Evolutionary conservation across 805 yeast genomes (phyloP), one percentile per base, ranked within the genome.

Genomic region (Pichia nanzhaoensis): DNA sequence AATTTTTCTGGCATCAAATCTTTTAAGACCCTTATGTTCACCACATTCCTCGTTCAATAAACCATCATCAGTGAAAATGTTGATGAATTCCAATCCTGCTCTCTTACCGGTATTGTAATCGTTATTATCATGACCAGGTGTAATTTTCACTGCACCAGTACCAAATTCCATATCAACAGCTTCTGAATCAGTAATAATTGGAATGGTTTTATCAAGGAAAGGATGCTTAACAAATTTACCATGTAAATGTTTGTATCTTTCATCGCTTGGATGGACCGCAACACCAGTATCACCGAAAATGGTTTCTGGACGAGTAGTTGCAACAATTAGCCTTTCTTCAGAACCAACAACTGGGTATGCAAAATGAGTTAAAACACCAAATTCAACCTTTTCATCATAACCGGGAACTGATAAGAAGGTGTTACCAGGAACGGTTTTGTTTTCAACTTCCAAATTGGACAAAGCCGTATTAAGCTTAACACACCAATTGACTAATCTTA

Each of bases 111-210:
- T 88, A 61, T 73, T 76, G 76, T 87, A 89, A 87, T 93, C 99
- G 75, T 93, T 93, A 59, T 81, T 84, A 69, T 93, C 99, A 68
- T 93, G 99, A 37, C 96, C 97, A 49, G 99, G 99, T 13, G 99
- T 93, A 64, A 93, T 93, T 70, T 93, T 93, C 51, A 93, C 99
- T 40, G 99, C 99, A 82, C 99, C 99, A 51, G 99, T 93, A 76
- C 99, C 99, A 56, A 93, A 93, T 66, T 86, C 95, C 98, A 93
- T 93, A 67, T 93, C 99, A 53, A 93, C 99, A 34, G 97, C 93
- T 67, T 87, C 95, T 34, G 81, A 63, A 64, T 93, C 99, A 42
- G 89, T 79, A 51, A 93, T 71, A 60, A 93, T 87, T 54, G 99
- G 99, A 44, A 93, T 66, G 60, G 78, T 73, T 64, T 88, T 82